Percentiles rank a stretch among this genome's conserved stretches.
Conservation (phyloP, 75 land plant genomes). For the Pinus albicaulis region DNA sequence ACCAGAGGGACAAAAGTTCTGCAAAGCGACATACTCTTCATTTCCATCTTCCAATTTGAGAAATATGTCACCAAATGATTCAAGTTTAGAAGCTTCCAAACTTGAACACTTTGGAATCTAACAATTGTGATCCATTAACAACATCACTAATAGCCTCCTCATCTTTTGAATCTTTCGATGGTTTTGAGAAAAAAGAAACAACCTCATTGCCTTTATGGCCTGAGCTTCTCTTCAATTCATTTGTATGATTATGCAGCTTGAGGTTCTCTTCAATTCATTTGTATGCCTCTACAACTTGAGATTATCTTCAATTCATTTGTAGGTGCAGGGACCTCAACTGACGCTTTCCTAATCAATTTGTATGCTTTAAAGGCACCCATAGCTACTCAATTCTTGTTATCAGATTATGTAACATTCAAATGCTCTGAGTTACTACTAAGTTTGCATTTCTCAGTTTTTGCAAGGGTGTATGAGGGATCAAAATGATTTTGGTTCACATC, state of each 20-base stretch:
- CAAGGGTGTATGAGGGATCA: background rate
- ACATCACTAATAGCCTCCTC: background rate
- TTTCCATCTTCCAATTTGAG: conserved; percentile 4
- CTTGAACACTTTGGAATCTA: conserved; percentile 1
- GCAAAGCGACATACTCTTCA: conserved; percentile 27
- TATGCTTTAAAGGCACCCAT: background rate
- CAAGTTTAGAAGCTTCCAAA: conserved; percentile 11
- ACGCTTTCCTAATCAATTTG: background rate
- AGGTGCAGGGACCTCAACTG: background rate
- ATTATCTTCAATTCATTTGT: background rate
- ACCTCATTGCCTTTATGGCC: background rate
- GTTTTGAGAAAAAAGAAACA: background rate
- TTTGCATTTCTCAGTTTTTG: background rate
- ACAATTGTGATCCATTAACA: background rate
- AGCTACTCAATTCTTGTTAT: background rate
- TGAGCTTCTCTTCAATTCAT: background rate
- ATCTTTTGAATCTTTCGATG: conserved; percentile 1
- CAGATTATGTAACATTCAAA: background rate
- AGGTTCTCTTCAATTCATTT: background rate
- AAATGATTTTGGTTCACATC: background rate
- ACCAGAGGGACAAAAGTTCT: conserved; percentile 36
- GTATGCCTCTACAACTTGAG: too few species aligned
- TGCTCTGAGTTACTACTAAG: background rate
- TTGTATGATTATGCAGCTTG: too few species aligned
- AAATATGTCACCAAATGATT: conserved; percentile 11